Percentiles rank a stretch among this genome's conserved stretches.
Evolutionary conservation across 75 land plant species (phyloP).

Genomic region (Pinus taeda): DNA sequence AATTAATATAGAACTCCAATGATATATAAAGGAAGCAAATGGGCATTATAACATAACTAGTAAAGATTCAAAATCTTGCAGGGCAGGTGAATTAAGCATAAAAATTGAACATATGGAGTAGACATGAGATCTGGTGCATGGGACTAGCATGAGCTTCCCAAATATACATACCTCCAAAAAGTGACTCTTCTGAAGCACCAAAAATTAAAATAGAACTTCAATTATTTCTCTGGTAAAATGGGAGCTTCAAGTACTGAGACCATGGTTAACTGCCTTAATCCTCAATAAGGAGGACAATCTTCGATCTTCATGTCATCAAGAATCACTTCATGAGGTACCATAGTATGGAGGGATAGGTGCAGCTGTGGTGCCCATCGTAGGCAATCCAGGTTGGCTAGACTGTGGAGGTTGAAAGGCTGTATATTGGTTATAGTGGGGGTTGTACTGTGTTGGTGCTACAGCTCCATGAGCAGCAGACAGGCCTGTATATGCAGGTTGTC

Average conservation of each 20-base stretch:
- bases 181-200: neutral
- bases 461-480: conserved; percentile 19
- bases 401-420: conserved; percentile 7
- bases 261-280: neutral
- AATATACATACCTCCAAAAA: neutral
- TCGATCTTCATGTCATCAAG: neutral
- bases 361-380: neutral
- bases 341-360: neutral
- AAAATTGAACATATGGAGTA: neutral
- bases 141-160: neutral
- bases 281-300: neutral
- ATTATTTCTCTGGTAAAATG: neutral
- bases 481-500: conserved; percentile 28
- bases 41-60: neutral
- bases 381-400: conserved; percentile 10
- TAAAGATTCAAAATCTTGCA: neutral
- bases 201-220: neutral
- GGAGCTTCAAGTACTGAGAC: neutral
- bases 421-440: conserved; percentile 30
- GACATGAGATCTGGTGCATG: neutral
- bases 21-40: neutral
- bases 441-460: conserved; percentile 13
- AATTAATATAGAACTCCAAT: too few relatives aligned
- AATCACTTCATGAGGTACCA: neutral
- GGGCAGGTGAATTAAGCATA: neutral